Percentiles rank a stretch among this genome's conserved stretches.
phyloP scores from a whole-genome alignment of 495 filamentous ascomycete species.

The Pseudomonodictys pantanalensis region DNA sequence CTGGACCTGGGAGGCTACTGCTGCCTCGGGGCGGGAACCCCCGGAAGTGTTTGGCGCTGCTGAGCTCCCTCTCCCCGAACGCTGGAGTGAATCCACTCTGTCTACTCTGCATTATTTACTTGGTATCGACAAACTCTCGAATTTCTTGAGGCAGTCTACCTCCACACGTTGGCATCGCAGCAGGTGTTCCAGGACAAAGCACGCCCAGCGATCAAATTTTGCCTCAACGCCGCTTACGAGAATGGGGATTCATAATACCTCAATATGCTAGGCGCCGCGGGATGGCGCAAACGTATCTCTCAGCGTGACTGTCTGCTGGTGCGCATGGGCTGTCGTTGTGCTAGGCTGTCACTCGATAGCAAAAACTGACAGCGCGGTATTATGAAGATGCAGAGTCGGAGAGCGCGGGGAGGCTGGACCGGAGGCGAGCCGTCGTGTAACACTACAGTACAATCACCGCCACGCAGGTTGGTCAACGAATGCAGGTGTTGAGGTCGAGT shows the following conservation, averaged over 20 bases:
- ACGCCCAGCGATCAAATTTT: slow-evolving; percentile 3
- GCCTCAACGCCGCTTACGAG: slow-evolving; percentile 17
- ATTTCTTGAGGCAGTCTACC: no score
- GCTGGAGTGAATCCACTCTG: no score
- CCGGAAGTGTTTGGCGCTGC: no score
- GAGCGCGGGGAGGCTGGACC: no score
- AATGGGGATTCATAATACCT: slow-evolving; percentile 13
- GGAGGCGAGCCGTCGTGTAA: not conserved
- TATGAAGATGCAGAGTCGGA: not conserved
- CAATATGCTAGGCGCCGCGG: slow-evolving; percentile 10
- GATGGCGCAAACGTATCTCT: slow-evolving; percentile 14
- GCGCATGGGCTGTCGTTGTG: not conserved
- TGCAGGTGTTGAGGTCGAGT: not conserved
- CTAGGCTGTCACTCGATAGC: not conserved
- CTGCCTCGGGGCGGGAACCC: slow-evolving; percentile 18
- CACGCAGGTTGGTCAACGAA: not conserved
- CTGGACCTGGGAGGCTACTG: not conserved
- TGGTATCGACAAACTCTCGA: no score
- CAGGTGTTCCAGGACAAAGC: no score
- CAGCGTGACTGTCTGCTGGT: slow-evolving; percentile 8
- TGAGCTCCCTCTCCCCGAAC: no score
- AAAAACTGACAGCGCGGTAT: not conserved
- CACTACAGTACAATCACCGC: not conserved
- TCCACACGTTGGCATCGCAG: no score
- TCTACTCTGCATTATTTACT: no score